Base-by-base conservation (phyloP, 768 basidiomycete species). In the Boletus rufocinnamomeus region DNA sequence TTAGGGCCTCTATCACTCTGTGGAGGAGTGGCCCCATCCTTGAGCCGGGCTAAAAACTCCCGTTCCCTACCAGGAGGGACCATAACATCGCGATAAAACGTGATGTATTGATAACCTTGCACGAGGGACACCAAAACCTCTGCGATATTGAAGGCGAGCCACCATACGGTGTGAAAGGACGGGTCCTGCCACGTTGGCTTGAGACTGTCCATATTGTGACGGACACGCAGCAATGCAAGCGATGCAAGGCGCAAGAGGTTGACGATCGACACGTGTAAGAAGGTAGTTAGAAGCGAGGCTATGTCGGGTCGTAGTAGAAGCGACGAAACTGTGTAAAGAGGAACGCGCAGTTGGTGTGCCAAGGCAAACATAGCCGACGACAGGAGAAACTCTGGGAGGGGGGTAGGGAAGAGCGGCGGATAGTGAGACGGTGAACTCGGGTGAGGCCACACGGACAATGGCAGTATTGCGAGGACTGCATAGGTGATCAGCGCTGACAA, bases 101-200 rank as follows among this genome's bases (percentile, higher is more conserved):
- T 73, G 43, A 93, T 79, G 30, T 83, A 82, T 49, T 82, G 81
- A 66, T 90, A 93, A 10, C 88, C 89, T 68, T 92, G 91, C 53
- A 76, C 74, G 52, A 92, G 78, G 6, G 84, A 82, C 1, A 84
- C 83, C 23, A 81, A 61, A 6, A 86, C 86, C 62, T 91, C 91
- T 5, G 84, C 86, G 8, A 81, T 72, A 14, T 88, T 87, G 2
- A 93, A 76, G 2, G 87, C 86, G 38, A 90, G 74, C 86, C 86
- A 90, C 89, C 91, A 92, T 4, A 88, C 82, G 32, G 83, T 79
- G 23, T 73, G 69, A 75, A 93, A 93, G 4, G 83, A 81, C 2
- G 75, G 66, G 60, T 85, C 78, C 55, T 71, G 75, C 77, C 82
- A 86, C 9, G 82, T 84, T 43, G 86, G 80, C 34, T 71, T 74